Percentiles rank a stretch among this genome's conserved stretches.
These are phyloP conservation scores for Magnusiomyces suaveolens DNA, from an alignment of 1,139 yeast species.

Conservation along the genomic window DNA sequence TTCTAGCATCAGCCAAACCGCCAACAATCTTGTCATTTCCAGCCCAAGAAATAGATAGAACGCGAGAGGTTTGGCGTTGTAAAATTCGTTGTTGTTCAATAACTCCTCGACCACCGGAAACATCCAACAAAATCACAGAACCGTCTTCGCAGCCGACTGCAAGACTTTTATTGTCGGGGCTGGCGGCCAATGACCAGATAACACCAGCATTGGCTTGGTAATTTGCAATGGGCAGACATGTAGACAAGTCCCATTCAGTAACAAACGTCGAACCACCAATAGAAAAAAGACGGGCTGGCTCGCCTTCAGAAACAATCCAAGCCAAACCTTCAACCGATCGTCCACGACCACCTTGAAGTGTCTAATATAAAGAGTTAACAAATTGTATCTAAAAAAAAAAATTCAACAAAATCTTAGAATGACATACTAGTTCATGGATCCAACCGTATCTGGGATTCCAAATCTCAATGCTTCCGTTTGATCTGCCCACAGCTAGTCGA, in stretches of 20 bases:
- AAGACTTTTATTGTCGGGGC: conserved; percentile 50
- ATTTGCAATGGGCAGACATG: conserved; percentile 63
- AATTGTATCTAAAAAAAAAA: background rate
- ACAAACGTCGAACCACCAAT: conserved; percentile 88
- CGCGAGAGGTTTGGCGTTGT: conserved; percentile 78
- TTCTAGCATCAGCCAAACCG: conserved; percentile 92
- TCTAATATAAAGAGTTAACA: conserved; percentile 17
- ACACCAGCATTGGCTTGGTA: conserved; percentile 91
- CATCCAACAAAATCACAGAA: conserved; percentile 69
- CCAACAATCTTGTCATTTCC: conserved; percentile 58
- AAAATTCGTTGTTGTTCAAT: conserved; percentile 68
- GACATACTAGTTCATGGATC: conserved; percentile 37
- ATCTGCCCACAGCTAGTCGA: conserved; percentile 83
- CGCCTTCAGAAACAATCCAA: conserved; percentile 46
- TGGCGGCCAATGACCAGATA: conserved; percentile 79
- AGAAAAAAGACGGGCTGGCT: conserved; percentile 64
- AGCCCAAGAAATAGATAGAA: conserved; percentile 71
- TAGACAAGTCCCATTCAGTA: conserved; percentile 83
- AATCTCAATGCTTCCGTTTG: conserved; percentile 90
- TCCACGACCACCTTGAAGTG: conserved; percentile 70
- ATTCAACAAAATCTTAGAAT: too few species aligned
- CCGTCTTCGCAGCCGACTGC: conserved; percentile 98
- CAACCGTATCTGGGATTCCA: conserved; percentile 77
- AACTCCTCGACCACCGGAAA: conserved; percentile 73
- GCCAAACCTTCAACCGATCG: conserved; percentile 83